Evolutionary conservation across 2,329 filamentous ascomycete genomes (phyloP).

Genomic region (Xylariomycetidae sp.): DNA sequence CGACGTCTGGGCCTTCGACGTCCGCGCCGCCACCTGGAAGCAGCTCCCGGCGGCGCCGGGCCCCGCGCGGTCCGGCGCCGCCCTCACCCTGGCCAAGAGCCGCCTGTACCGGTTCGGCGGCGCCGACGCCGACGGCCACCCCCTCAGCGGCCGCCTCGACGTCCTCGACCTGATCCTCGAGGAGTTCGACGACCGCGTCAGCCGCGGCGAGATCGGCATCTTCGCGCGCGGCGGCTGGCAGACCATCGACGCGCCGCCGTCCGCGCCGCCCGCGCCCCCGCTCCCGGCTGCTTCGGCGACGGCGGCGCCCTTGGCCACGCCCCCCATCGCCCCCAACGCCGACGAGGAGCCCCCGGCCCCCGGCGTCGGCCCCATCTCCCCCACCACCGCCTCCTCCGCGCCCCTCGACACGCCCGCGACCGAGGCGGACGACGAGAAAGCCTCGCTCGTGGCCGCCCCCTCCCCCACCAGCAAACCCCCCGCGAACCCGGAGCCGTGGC

Average conservation of each 20-base stretch:
- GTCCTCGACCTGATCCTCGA: constrained; percentile 54
- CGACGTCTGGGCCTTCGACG: constrained; percentile 75
- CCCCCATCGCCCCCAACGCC: constrained; percentile 17
- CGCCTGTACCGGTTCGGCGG: constrained; percentile 75
- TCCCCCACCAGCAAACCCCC: no score
- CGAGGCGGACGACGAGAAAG: constrained; percentile 1
- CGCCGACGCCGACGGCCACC: constrained; percentile 58
- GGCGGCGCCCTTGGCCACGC: constrained; percentile 4
- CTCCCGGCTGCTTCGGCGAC: constrained; percentile 11
- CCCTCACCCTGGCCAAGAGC: constrained; percentile 57
- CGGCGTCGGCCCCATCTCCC: constrained; percentile 9
- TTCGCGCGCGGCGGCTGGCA: constrained; percentile 49
- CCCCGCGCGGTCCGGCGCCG: constrained; percentile 59
- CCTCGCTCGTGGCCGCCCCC: constrained; percentile 20
- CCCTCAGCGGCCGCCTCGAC: constrained; percentile 68
- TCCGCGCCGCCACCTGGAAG: constrained; percentile 59
- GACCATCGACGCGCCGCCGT: constrained; percentile 34
- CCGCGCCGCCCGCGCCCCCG: constrained; percentile 22
- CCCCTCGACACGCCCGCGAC: not conserved
- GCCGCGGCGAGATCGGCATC: constrained; percentile 44
- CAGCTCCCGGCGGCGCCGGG: constrained; percentile 62
- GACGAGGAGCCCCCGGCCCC: no score
- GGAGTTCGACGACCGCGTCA: constrained; percentile 44
- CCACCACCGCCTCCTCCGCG: no score
- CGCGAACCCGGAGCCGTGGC: constrained; percentile 42